phyloP scores from a whole-genome alignment of 1,139 yeast genomes.

The Taiozyma sp. region DNA sequence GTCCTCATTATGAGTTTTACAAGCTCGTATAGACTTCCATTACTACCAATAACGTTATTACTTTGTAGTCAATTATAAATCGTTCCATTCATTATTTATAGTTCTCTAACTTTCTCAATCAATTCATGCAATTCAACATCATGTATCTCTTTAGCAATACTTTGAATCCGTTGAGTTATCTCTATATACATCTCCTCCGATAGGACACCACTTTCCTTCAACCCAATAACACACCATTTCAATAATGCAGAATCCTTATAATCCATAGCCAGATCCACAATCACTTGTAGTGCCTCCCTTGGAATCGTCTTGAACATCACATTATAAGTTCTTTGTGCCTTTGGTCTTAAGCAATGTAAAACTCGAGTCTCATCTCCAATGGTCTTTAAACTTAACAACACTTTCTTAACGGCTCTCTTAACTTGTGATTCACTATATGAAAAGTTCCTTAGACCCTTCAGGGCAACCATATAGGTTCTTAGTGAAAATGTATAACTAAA shows the following conservation, averaged over 20 bases:
- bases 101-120: background rate
- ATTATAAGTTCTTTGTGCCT: background rate
- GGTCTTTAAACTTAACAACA: slow-evolving; percentile 7
- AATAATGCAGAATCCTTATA: slow-evolving; percentile 4
- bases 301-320: slow-evolving; percentile 8
- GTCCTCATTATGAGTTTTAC: too few species aligned
- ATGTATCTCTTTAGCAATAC: background rate
- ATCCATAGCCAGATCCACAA: slow-evolving; percentile 6
- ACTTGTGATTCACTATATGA: slow-evolving; percentile 4
- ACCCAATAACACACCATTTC: slow-evolving; percentile 6
- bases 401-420: slow-evolving; percentile 11
- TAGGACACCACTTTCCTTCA: slow-evolving; percentile 2
- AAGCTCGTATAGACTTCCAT: too few species aligned
- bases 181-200: slow-evolving; percentile 1
- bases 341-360: background rate
- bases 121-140: background rate
- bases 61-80: too few species aligned
- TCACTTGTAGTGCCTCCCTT: slow-evolving; percentile 6
- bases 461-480: slow-evolving; percentile 8
- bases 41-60: too few species aligned
- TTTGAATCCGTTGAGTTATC: background rate
- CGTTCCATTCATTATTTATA: background rate
- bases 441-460: slow-evolving; percentile 12
- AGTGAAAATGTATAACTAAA: slow-evolving; percentile 2
- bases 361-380: slow-evolving; percentile 1